These are phyloP conservation scores for Trametes sp. DNA, from an alignment of 1,284 basidiomycete genomes.

Conservation along the genomic window DNA sequence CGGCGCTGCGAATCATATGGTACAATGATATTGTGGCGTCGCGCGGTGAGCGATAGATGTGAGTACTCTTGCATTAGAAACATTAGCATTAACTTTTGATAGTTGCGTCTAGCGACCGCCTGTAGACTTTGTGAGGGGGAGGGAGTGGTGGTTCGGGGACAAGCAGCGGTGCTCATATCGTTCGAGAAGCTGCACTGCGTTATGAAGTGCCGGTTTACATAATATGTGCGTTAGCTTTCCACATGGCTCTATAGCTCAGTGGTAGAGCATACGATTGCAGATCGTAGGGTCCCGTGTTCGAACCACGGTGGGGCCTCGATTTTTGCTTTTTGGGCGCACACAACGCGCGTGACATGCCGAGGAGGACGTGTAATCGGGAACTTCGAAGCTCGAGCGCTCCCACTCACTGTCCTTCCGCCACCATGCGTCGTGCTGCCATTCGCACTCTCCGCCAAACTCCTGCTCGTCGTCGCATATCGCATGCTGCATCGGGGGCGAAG, in stretches of 20 bases:
- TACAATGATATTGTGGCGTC: too few species aligned
- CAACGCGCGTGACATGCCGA: not conserved
- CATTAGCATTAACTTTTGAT: too few species aligned
- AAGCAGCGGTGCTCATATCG: too few species aligned
- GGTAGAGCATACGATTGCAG: constrained; percentile 46
- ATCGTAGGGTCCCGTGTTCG: constrained; percentile 43
- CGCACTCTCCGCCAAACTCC: constrained; percentile 28
- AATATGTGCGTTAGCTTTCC: too few species aligned
- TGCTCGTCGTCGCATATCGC: constrained; percentile 6
- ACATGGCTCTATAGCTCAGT: constrained; percentile 44
- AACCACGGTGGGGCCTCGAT: constrained; percentile 41
- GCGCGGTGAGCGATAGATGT: too few species aligned
- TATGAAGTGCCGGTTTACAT: too few species aligned
- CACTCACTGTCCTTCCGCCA: constrained; percentile 13
- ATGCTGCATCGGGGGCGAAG: constrained; percentile 9
- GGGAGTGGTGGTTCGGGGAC: too few species aligned
- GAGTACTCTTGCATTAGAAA: too few species aligned
- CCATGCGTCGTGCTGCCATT: constrained; percentile 36
- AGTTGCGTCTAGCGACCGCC: too few species aligned
- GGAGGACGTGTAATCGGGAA: not conserved
- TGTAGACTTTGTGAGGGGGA: too few species aligned
- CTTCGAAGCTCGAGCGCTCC: not conserved
- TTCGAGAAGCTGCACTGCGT: not conserved
- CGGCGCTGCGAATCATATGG: too few species aligned
- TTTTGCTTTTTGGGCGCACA: constrained; percentile 10